Evolutionary conservation across 345 rosid species (phyloP), one percentile per base, ranked within the genome.

Genomic region (Gossypium arboreum): DNA sequence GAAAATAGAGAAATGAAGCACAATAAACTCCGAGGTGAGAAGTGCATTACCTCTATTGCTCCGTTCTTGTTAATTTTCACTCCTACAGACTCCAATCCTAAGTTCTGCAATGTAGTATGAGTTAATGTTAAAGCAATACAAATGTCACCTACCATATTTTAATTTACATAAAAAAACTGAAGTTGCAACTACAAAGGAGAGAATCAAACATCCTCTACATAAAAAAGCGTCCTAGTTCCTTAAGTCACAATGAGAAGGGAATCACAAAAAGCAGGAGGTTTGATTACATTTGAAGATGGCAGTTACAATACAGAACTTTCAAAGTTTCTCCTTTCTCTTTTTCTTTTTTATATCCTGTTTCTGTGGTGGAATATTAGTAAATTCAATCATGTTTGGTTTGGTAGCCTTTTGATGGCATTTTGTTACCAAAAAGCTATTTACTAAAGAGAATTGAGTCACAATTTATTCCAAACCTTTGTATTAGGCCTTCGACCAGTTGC

Each of bases 401-500:
- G 69, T n/a, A 41, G 12, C 43, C 3, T 34, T 29, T 72, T 48
- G 55, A 8, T 3, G 43, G 72, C 12, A 65, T 47, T 55, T 47
- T 18, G 57, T 61, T 64, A 18, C 16, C 4, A 34, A 73, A 10
- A 65, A 20, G 9, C 27, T 57, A 15, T 7, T 39, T 27, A 16
- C 29, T 4, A 68, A 3, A 74, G 34, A 55, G 22, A 75, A 81
- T 15, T 27, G 4, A 43, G 66, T 25, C 18, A 60, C 3, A 63
- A 20, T 44, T 9, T 63, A 58, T 3, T 51, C 3, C 78, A 67
- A 84, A 94, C 98, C 98, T 88, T 91, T 11, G 97, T 94, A 67
- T 89, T 92, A 24, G 98, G 91, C 80, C 85, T 85, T 45, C 98
- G 95, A 73, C 98, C 98, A 59, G 97, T 94, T 60, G 98, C 98